These are phyloP conservation scores for Pseudocercospora crystallina DNA, from an alignment of 2,329 filamentous ascomycete genomes.

Conservation along the genomic window DNA sequence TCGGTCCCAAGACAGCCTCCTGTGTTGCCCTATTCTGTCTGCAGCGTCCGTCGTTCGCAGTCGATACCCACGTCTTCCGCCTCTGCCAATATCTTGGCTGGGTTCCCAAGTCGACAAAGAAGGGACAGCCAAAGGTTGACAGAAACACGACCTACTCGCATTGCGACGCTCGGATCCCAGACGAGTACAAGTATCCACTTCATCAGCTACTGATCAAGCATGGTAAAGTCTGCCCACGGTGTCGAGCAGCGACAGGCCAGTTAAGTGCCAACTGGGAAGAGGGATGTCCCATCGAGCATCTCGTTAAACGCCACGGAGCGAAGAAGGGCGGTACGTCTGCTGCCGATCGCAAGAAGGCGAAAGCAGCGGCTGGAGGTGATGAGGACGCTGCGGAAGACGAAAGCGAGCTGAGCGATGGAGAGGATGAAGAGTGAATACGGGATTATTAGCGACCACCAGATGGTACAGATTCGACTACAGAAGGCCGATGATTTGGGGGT, in stretches of 20 bases:
- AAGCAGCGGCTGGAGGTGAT: slow-evolving; percentile 78
- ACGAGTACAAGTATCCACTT: slow-evolving; percentile 62
- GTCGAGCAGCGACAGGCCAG: slow-evolving; percentile 60
- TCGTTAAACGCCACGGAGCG: slow-evolving; percentile 58
- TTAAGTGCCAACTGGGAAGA: slow-evolving; percentile 63
- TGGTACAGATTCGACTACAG: too few species aligned
- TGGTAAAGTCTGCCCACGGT: slow-evolving; percentile 61
- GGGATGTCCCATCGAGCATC: slow-evolving; percentile 63
- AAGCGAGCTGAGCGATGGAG: slow-evolving; percentile 55
- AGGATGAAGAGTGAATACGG: too few species aligned
- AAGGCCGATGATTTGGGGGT: too few species aligned
- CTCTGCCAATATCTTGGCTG: slow-evolving; percentile 62
- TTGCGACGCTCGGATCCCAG: slow-evolving; percentile 60
- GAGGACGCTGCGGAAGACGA: slow-evolving; percentile 74
- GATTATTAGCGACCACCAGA: too few species aligned
- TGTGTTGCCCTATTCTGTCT: slow-evolving; percentile 66
- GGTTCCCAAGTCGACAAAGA: slow-evolving; percentile 52
- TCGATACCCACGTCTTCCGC: slow-evolving; percentile 67
- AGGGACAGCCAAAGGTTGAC: slow-evolving; percentile 46
- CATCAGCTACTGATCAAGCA: slow-evolving; percentile 63
- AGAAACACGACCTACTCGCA: slow-evolving; percentile 59
- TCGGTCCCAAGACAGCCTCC: slow-evolving; percentile 65
- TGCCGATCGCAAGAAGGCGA: slow-evolving; percentile 41
- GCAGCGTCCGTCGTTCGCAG: slow-evolving; percentile 62
- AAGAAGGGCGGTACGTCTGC: slow-evolving; percentile 47